phyloP scores from a whole-genome alignment of 208 protist species.

The Naegleria lovaniensis region DNA sequence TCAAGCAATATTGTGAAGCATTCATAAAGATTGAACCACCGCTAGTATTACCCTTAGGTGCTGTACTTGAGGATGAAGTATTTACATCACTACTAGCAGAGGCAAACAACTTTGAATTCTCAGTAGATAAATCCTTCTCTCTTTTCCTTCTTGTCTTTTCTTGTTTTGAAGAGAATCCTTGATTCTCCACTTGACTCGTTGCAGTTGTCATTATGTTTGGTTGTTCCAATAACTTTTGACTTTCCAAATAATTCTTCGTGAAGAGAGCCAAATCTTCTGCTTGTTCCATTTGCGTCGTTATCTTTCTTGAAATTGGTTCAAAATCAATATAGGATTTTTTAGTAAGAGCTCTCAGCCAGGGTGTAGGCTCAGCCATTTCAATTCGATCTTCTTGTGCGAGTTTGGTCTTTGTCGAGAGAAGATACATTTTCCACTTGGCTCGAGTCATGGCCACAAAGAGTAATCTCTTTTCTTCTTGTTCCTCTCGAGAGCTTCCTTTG shows the following conservation, averaged over 20 bases:
- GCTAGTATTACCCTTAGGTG: too few relatives aligned
- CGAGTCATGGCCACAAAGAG: slow-evolving; percentile 17
- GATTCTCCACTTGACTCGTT: too few relatives aligned
- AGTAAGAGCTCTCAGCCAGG: background rate
- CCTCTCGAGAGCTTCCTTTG: background rate
- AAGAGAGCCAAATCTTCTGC: background rate
- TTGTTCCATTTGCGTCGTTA: background rate
- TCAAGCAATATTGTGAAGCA: too few relatives aligned
- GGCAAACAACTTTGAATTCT: too few relatives aligned
- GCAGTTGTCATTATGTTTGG: too few relatives aligned
- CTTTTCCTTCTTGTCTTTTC: too few relatives aligned
- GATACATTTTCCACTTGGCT: background rate
- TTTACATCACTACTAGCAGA: too few relatives aligned
- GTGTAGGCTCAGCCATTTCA: background rate
- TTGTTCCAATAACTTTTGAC: too few relatives aligned
- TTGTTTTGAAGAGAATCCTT: too few relatives aligned
- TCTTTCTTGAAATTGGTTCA: background rate
- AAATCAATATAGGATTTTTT: background rate
- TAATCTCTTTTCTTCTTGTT: slow-evolving; percentile 11
- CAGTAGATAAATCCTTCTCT: too few relatives aligned
- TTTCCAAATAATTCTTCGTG: background rate
- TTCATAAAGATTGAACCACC: too few relatives aligned
- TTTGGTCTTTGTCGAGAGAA: background rate
- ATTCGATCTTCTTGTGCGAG: background rate
- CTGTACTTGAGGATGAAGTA: too few relatives aligned